Evolutionary conservation across 768 basidiomycete species (phyloP), one percentile per base, ranked within the genome.

Genomic region (Boletus rufocinnamomeus): DNA sequence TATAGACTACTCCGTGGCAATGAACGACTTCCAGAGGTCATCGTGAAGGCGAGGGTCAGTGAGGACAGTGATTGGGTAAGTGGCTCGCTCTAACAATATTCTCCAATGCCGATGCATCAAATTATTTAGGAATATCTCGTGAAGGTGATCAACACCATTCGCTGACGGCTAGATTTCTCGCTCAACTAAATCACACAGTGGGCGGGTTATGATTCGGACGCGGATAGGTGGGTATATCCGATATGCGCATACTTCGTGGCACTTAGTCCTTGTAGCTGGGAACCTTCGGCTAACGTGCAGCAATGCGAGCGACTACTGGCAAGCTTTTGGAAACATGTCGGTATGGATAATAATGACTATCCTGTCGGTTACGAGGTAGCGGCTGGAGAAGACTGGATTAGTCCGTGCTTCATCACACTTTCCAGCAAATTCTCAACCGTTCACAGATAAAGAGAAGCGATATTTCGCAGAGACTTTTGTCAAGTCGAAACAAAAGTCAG

Each of bases 281-380:
- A 90, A 58, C 89, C 89, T 13, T 72, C 77, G 51, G 72, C 71
- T 8, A 88, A 91, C 66, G 76, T 91, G 16, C 62, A 68, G 37
- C 74, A 78, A 28, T 91, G 89, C 66, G 71, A 80, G 17, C 79
- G 84, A 21, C 75, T 91, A 17, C 71, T 89, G 27, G 59, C 69
- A n/a, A 84, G 83, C 60, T 91, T 91, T 67, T 87, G 85, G 85
- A 66, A 71, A 6, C 78, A 86, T 52, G 63, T 89, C 21, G 87
- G 87, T 2, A 68, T 69, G 19, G 85, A 89, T 57, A 67, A 87
- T 52, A 50, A 77, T 0, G 84, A 87, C 63, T 87, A 87, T 69
- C 45, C 61, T 11, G 57, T 77, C 34, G 86, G 84, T 9, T 73
- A 81, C 46, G 72, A 71, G 16, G 68, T 79, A 14, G 41, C 66